A percentile compares a stretch with the other conserved stretches of the same genome.
Conservation (phyloP, 805 yeast species). For the Yarrowia sp. region DNA sequence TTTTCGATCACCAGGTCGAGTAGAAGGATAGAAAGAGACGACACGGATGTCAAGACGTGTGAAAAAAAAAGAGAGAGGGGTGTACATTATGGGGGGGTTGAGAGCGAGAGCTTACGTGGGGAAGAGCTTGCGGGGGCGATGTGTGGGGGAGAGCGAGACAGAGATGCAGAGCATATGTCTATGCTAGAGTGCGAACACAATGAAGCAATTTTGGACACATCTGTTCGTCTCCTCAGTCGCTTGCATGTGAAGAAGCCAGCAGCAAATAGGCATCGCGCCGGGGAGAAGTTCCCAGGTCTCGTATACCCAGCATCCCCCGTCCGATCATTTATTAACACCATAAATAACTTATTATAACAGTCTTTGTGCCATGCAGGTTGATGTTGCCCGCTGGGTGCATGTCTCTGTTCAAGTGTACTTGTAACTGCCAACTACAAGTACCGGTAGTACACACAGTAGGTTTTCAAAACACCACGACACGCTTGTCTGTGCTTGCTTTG, state of each 20-base stretch:
- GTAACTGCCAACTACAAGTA: no score
- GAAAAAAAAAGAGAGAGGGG: background rate
- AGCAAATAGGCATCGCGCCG: no score
- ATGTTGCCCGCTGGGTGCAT: background rate
- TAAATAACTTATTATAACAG: slow-evolving; percentile 16
- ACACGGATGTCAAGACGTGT: no score
- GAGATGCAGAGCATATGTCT: no score
- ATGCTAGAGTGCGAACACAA: no score
- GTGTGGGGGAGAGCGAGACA: background rate
- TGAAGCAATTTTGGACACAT: background rate
- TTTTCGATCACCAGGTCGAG: slow-evolving; percentile 33
- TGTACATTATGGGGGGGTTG: background rate
- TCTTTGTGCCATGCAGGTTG: background rate
- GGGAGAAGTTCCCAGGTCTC: background rate
- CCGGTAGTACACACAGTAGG: no score
- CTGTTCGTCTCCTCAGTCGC: background rate
- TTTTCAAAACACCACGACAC: no score
- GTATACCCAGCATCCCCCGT: slow-evolving; percentile 12
- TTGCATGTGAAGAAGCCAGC: no score
- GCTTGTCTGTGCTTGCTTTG: no score
- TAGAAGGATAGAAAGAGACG: background rate
- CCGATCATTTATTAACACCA: slow-evolving; percentile 16
- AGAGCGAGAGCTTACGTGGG: background rate
- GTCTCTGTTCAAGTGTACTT: slow-evolving; percentile 1
- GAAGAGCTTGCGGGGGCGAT: background rate